Evolutionary conservation across 1,284 basidiomycete species (phyloP), one percentile per base, ranked within the genome.

Genomic region (Pascua sp.): DNA sequence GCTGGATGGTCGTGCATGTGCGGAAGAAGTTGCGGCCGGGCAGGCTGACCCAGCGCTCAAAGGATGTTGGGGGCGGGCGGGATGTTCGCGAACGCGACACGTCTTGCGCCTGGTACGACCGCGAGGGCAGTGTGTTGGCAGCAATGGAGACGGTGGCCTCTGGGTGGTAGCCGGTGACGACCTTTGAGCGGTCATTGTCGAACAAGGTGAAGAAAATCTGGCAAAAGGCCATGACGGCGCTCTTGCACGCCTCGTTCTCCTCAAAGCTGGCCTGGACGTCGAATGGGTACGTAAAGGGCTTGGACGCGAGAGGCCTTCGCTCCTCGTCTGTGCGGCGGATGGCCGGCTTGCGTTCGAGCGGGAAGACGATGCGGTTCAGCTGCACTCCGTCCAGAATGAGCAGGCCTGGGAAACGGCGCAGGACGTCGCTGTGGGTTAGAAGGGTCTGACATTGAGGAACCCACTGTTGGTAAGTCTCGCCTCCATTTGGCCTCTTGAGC

Each of bases 61-160:
- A 85, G 82, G 59, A 93, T 77, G 69, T 87, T 85, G 68, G 84
- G 82, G 77, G 93, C 4, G 93, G 73, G 91, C 87, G 41, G 88
- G 90, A 78, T 89, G 81, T 36, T 62, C 73, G 57, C 15, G 66
- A 57, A 7, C 56, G 57, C 8, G 53, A 39, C 36, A 72, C 56
- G 8, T 68, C 61, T 3, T 38, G 32, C 4, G 63, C 59, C 47
- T 66, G 65, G 36, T 49, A 47, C 1, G 73, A 75, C 51, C 88
- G 88, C 11, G 81, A 78, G 5, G 91, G 90, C 48, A 93, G 87
- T 2, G 92, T 92, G 72, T 93, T 92, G 65, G 85, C 83, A 12
- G 88, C 87, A 73, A 88, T 88, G 0, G 93, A 95, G 70, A 97
- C 93, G 11, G 91, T 92, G 12, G 94, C 89, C 42, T 84, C 80